Conservation (phyloP, 1,284 basidiomycete species). For the Hemileia vastatrix region DNA sequence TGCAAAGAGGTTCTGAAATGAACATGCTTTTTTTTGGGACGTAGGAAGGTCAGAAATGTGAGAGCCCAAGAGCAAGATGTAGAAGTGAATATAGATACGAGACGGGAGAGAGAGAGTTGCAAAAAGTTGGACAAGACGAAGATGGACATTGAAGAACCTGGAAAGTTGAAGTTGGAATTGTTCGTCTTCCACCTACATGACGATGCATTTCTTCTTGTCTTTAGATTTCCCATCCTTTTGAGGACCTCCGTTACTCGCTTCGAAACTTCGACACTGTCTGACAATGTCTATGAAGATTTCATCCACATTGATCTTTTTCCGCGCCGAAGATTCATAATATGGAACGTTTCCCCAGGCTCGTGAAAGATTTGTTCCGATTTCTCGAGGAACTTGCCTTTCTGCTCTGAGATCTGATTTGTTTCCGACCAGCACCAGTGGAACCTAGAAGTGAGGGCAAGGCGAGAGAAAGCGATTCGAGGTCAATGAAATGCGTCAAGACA, state of each 20-base stretch:
- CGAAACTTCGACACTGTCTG: constrained; percentile 33
- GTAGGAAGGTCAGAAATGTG: too few relatives aligned
- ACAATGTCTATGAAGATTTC: constrained; percentile 37
- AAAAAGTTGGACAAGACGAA: too few relatives aligned
- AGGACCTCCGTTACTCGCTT: constrained; percentile 21
- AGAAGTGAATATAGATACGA: too few relatives aligned
- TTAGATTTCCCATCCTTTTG: too few relatives aligned
- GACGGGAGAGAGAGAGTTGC: too few relatives aligned
- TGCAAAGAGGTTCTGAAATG: too few relatives aligned
- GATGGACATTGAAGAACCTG: too few relatives aligned
- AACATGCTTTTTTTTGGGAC: too few relatives aligned
- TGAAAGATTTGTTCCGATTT: constrained; percentile 37
- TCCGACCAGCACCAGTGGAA: constrained; percentile 36
- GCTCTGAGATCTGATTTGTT: constrained; percentile 36
- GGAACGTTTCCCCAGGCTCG: constrained; percentile 38
- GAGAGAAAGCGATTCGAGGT: neutral
- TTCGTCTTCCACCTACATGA: neutral
- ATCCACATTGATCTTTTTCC: constrained; percentile 37
- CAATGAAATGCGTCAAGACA: constrained; percentile 5
- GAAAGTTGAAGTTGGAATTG: too few relatives aligned
- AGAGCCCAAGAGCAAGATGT: too few relatives aligned
- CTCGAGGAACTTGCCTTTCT: constrained; percentile 36
- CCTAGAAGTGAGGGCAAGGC: constrained; percentile 7
- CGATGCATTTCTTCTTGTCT: constrained; percentile 11
- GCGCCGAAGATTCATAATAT: constrained; percentile 36